Conservation (phyloP, 2,329 filamentous ascomycete genomes). For the Ceratocystis lukuohia region DNA sequence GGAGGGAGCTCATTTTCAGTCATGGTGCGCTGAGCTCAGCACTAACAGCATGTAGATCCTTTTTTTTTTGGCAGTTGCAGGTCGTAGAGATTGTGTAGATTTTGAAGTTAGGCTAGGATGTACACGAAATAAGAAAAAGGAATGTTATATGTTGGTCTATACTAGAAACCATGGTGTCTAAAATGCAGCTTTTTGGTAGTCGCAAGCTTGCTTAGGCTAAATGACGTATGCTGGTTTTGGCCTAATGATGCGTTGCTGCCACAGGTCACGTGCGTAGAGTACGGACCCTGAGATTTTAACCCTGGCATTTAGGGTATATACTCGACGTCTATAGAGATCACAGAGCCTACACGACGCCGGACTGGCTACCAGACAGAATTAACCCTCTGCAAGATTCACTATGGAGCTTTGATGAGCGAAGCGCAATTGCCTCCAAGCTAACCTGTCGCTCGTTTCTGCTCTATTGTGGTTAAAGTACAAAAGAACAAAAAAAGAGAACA, state of each 20-base stretch:
- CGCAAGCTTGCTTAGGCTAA: neutral
- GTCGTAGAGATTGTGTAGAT: neutral
- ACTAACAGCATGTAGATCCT: neutral
- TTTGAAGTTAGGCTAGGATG: no score
- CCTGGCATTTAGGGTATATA: no score
- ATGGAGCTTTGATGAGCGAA: no score
- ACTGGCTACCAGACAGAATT: no score
- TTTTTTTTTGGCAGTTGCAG: neutral
- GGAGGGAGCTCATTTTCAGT: constrained; percentile 28
- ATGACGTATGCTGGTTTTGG: neutral
- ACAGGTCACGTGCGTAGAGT: neutral
- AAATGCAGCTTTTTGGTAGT: neutral
- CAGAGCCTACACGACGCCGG: no score
- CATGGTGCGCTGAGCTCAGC: neutral
- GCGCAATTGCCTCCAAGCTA: no score
- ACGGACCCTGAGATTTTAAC: neutral
- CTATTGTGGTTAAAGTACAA: no score
- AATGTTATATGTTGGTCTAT: neutral
- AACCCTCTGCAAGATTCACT: no score
- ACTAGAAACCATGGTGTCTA: neutral
- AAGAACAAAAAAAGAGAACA: no score
- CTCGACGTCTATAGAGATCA: no score
- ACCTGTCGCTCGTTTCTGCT: no score
- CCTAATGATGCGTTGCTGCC: neutral
- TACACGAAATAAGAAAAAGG: no score